phyloP scores from a whole-genome alignment of 192 early-diverging fungal species.

The Coemansia sp. region DNA sequence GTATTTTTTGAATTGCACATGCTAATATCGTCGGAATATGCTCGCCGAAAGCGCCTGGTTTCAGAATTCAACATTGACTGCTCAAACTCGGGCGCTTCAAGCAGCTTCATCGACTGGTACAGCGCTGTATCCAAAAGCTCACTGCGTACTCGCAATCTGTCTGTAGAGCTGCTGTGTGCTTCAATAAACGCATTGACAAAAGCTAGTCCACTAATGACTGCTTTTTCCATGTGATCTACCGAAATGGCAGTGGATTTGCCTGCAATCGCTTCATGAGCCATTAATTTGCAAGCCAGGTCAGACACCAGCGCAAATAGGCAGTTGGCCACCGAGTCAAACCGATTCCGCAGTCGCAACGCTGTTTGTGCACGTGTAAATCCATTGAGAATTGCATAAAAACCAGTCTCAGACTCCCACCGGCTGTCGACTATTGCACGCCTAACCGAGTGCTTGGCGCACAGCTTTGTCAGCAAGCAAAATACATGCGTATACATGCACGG shows the following conservation, averaged over 20 bases:
- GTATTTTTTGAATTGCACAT: neutral
- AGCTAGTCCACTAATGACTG: slow-evolving; percentile 17
- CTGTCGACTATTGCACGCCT: slow-evolving; percentile 22
- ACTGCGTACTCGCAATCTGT: slow-evolving; percentile 33
- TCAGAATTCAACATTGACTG: slow-evolving; percentile 14
- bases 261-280: neutral
- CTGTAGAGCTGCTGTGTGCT: slow-evolving; percentile 16
- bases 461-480: slow-evolving; percentile 32
- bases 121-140: slow-evolving; percentile 45
- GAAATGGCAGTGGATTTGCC: neutral
- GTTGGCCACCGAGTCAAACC: slow-evolving; percentile 46
- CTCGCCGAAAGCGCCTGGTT: slow-evolving; percentile 29
- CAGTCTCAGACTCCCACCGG: slow-evolving; percentile 32
- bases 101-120: slow-evolving; percentile 34
- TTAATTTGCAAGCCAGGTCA: slow-evolving; percentile 3
- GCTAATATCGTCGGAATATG: slow-evolving; percentile 34
- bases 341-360: slow-evolving; percentile 34
- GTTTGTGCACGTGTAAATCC: slow-evolving; percentile 32
- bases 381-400: slow-evolving; percentile 28
- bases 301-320: slow-evolving; percentile 20
- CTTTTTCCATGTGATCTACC: neutral
- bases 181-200: slow-evolving; percentile 41
- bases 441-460: slow-evolving; percentile 46
- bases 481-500: slow-evolving; percentile 8
- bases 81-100: slow-evolving; percentile 37